These are phyloP conservation scores for Tylopilus plumbeoviolaceoides DNA, from an alignment of 768 basidiomycete genomes.

Conservation along the genomic window DNA sequence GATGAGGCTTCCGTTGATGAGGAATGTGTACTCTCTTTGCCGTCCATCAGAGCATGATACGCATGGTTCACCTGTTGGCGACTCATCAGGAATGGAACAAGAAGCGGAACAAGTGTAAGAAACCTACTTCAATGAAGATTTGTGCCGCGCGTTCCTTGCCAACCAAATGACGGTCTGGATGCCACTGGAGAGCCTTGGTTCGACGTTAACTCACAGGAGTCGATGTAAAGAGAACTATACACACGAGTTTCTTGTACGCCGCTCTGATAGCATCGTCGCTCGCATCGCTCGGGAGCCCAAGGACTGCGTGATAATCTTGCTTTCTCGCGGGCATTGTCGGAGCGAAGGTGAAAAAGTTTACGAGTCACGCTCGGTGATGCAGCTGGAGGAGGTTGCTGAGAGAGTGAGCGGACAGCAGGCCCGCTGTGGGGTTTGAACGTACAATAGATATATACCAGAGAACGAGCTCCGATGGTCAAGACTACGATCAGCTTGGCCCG, in stretches of 20 bases:
- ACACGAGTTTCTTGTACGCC: constrained; percentile 62
- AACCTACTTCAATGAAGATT: constrained; percentile 54
- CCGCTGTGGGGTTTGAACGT: constrained; percentile 9
- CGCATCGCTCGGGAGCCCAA: constrained; percentile 44
- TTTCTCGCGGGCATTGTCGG: constrained; percentile 28
- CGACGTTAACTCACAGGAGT: constrained; percentile 18
- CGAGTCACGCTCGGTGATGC: constrained; percentile 6
- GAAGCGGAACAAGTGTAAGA: neutral
- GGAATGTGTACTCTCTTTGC: constrained; percentile 32
- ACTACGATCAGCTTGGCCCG: constrained; percentile 16
- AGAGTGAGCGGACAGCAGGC: constrained; percentile 10
- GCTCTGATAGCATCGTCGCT: constrained; percentile 50
- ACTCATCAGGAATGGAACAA: constrained; percentile 1
- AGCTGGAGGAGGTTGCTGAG: constrained; percentile 5
- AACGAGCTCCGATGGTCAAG: constrained; percentile 21
- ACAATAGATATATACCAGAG: constrained; percentile 26
- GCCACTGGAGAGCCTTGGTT: constrained; percentile 57
- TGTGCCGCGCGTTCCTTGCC: constrained; percentile 50
- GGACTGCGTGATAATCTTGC: constrained; percentile 35
- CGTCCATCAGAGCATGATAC: constrained; percentile 50
- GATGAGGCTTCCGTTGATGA: constrained; percentile 27
- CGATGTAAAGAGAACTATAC: constrained; percentile 22
- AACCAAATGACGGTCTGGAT: constrained; percentile 57
- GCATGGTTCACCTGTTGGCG: constrained; percentile 47
- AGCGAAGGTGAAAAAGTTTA: constrained; percentile 9